phyloP scores from a whole-genome alignment of 305 asterid species.

The Petunia hybrid region DNA sequence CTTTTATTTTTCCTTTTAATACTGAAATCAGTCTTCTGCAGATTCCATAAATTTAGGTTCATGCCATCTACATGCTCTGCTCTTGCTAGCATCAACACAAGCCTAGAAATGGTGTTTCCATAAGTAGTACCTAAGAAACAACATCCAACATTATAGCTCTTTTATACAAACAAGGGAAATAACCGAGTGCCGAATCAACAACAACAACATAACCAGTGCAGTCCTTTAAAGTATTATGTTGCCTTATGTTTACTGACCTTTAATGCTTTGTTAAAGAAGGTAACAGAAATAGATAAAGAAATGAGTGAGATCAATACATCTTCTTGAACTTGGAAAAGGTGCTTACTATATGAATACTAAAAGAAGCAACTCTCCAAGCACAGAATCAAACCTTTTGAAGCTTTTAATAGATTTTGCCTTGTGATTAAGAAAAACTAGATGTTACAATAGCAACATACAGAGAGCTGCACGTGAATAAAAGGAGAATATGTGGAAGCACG shows the following conservation, averaged over 20 bases:
- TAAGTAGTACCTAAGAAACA: not conserved
- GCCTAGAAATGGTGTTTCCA: not conserved
- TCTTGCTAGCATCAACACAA: constrained; percentile 5
- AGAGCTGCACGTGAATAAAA: not conserved
- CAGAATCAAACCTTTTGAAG: not conserved
- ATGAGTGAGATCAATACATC: not conserved
- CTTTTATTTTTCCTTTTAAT: not conserved
- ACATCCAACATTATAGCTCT: not conserved
- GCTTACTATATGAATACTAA: not conserved
- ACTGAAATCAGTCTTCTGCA: not conserved
- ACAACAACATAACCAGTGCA: not conserved
- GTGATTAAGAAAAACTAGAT: constrained; percentile 12
- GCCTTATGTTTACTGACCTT: not conserved
- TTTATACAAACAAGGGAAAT: not conserved
- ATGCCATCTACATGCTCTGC: not conserved
- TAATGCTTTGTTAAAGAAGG: not conserved
- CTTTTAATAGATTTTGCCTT: constrained; percentile 8
- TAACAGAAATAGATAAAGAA: not conserved
- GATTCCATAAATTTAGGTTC: not conserved
- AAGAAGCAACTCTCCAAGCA: not conserved
- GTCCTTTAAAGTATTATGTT: not conserved
- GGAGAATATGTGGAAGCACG: no score
- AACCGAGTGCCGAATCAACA: not conserved
- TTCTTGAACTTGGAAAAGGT: not conserved
- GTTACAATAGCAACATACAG: not conserved